Evolutionary conservation across 2,329 filamentous ascomycete species (phyloP).

Genomic region (Hortaea sp.): DNA sequence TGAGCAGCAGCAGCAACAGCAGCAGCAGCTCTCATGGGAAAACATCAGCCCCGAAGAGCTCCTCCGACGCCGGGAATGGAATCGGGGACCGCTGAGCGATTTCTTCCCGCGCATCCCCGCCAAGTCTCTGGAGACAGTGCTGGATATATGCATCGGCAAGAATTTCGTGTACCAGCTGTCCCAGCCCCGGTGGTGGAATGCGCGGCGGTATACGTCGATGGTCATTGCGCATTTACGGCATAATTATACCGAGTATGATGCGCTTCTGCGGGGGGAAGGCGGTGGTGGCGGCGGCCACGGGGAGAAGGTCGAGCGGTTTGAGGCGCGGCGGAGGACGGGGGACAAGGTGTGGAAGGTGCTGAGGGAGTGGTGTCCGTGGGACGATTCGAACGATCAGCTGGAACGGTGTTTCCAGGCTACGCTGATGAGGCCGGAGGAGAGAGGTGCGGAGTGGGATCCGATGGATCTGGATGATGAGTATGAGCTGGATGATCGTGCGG

Average conservation of each 20-base stretch:
- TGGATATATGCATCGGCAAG: constrained; percentile 22
- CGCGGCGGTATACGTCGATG: constrained; percentile 18
- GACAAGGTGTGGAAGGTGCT: constrained; percentile 19
- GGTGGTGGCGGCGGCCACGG: too few relatives aligned
- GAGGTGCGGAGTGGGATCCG: constrained; percentile 17
- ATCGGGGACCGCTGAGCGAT: constrained; percentile 17
- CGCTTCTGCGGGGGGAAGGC: constrained; percentile 31
- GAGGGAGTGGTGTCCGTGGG: constrained; percentile 25
- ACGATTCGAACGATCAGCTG: constrained; percentile 20
- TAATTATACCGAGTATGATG: constrained; percentile 51
- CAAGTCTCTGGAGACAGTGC: constrained; percentile 12
- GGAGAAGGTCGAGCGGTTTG: constrained; percentile 16
- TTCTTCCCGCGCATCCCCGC: constrained; percentile 22
- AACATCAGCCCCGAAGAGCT: not conserved
- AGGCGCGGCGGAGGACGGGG: constrained; percentile 16
- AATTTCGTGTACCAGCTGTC: constrained; percentile 21
- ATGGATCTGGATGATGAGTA: constrained; percentile 21
- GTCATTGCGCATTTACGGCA: constrained; percentile 55
- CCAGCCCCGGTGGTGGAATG: constrained; percentile 17
- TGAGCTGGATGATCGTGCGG: constrained; percentile 6
- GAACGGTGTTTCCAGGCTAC: constrained; percentile 19
- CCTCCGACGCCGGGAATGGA: constrained; percentile 18
- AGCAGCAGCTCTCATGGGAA: not conserved
- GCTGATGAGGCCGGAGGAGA: constrained; percentile 18
- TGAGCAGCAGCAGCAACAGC: not conserved